phyloP scores from a whole-genome alignment of 2,329 filamentous ascomycete genomes.

The Claviceps sp. region DNA sequence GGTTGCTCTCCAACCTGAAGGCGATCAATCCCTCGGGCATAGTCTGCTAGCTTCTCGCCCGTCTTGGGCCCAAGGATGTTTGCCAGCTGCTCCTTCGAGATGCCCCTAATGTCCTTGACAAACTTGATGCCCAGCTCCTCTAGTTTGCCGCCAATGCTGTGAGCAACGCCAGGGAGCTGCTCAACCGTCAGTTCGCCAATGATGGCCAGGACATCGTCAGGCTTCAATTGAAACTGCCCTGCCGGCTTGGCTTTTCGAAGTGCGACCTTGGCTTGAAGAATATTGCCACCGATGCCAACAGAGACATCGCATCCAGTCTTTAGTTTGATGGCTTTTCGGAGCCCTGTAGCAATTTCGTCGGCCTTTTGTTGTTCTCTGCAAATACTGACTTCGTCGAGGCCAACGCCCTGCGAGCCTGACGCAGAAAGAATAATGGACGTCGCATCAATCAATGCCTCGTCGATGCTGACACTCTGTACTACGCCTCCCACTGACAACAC shows the following conservation, averaged over 20 bases:
- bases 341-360: conserved; percentile 47
- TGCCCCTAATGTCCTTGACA: conserved; percentile 69
- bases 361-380: conserved; percentile 69
- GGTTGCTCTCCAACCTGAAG: conserved; percentile 77
- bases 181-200: conserved; percentile 67
- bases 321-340: conserved; percentile 58
- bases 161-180: conserved; percentile 80
- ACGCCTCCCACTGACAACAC: conserved; percentile 68
- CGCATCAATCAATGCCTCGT: conserved; percentile 83
- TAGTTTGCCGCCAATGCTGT: conserved; percentile 75
- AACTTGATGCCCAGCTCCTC: conserved; percentile 73
- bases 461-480: conserved; percentile 93
- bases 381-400: conserved; percentile 53
- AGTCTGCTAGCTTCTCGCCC: conserved; percentile 80
- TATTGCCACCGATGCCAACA: conserved; percentile 82
- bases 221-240: conserved; percentile 78
- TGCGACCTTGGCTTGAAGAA: conserved; percentile 82
- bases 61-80: conserved; percentile 79
- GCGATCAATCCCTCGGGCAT: conserved; percentile 75
- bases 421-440: conserved; percentile 54
- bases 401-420: conserved; percentile 50
- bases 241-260: conserved; percentile 87
- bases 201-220: conserved; percentile 63
- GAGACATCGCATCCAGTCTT: conserved; percentile 80
- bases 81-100: conserved; percentile 63